Percentiles rank a stretch among this genome's conserved stretches.
phyloP scores from a whole-genome alignment of 345 rosid species.

The Syzygium grande region DNA sequence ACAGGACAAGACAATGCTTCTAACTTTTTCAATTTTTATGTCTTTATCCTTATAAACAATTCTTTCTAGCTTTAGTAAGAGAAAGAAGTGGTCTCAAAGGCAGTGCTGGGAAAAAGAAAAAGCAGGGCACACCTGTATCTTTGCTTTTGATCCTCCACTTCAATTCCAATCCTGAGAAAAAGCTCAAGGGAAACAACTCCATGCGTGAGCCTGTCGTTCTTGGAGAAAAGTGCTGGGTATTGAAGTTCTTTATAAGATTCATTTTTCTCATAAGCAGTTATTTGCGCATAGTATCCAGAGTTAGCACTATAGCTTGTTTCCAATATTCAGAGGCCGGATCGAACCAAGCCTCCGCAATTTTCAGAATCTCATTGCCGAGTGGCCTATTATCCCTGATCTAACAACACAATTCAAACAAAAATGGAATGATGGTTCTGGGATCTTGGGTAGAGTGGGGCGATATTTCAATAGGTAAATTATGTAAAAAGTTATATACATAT shows the following conservation, averaged over 20 bases:
- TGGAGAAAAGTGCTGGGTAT: background rate
- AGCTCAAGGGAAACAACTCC: background rate
- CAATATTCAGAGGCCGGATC: background rate
- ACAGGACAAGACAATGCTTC: background rate
- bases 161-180: background rate
- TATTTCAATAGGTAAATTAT: background rate
- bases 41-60: background rate
- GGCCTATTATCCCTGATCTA: background rate
- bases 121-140: background rate
- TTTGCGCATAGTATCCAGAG: background rate
- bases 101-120: background rate
- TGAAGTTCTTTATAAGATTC: background rate
- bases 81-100: background rate
- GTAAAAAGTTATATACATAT: fast-evolving
- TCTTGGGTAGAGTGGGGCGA: no score
- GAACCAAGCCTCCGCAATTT: background rate
- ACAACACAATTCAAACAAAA: background rate
- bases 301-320: background rate
- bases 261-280: background rate
- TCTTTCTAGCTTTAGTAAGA: background rate
- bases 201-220: background rate
- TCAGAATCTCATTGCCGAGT: background rate
- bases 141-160: background rate
- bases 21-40: background rate
- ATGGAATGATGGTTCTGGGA: background rate